Evolutionary conservation across 2,329 filamentous ascomycete genomes (phyloP).

Genomic region (Pseudocercospora fijiensis): DNA sequence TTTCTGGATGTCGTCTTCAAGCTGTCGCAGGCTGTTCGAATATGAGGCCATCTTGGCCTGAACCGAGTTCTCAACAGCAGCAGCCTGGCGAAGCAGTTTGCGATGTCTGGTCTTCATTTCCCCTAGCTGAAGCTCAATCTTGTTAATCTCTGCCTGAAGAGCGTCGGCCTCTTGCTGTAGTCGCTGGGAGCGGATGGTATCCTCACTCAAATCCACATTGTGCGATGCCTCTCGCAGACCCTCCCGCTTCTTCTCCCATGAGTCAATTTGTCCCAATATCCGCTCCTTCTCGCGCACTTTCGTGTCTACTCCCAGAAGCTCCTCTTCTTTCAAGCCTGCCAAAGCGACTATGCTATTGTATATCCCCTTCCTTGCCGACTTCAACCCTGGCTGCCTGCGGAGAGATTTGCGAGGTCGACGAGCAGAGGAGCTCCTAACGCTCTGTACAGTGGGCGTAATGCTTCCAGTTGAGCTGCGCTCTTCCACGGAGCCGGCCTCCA

Average conservation of each 20-base stretch:
- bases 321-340: conserved; percentile 65
- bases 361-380: conserved; percentile 64
- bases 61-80: conserved; percentile 62
- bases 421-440: conserved; percentile 35
- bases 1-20: conserved; percentile 61
- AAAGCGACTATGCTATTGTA: conserved; percentile 63
- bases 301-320: conserved; percentile 60
- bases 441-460: conserved; percentile 49
- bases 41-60: conserved; percentile 74
- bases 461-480: conserved; percentile 51
- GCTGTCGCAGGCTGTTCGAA: conserved; percentile 62
- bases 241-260: conserved; percentile 58
- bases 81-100: conserved; percentile 60
- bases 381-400: conserved; percentile 56
- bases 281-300: conserved; percentile 58
- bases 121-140: conserved; percentile 63
- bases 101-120: conserved; percentile 60
- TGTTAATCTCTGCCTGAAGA: conserved; percentile 63
- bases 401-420: conserved; percentile 53
- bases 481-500: conserved; percentile 44
- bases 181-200: conserved; percentile 56
- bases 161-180: conserved; percentile 53
- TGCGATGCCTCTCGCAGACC: conserved; percentile 57
- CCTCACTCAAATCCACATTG: conserved; percentile 55
- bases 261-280: conserved; percentile 59